A percentile compares a stretch with the other conserved stretches of the same genome.
phyloP scores from a whole-genome alignment of 2,329 filamentous ascomycete species.

The Diaporthe humulicola region DNA sequence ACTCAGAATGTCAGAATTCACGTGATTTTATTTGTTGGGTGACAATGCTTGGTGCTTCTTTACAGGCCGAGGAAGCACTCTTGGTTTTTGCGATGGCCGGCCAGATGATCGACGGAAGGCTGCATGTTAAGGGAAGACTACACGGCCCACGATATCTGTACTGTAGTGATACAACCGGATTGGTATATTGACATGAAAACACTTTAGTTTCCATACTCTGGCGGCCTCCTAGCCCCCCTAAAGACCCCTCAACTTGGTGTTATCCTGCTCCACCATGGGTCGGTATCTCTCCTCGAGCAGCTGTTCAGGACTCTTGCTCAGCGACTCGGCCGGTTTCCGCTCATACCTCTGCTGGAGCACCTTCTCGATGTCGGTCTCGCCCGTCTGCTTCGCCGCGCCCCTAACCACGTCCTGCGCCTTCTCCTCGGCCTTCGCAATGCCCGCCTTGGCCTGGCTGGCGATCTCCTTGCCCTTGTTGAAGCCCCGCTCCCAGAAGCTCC shows the following conservation, averaged over 20 bases:
- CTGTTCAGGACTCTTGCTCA: conserved; percentile 65
- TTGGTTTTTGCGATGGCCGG: neutral
- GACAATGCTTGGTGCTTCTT: neutral
- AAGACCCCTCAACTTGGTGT: conserved; percentile 57
- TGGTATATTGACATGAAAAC: neutral
- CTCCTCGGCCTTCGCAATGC: conserved; percentile 52
- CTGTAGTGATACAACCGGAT: neutral
- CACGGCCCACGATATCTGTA: neutral
- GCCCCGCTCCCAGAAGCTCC: conserved; percentile 55
- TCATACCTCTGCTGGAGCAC: conserved; percentile 66
- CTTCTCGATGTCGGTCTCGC: conserved; percentile 55
- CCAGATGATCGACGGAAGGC: neutral
- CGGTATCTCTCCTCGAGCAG: conserved; percentile 68
- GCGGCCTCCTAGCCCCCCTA: conserved; percentile 31
- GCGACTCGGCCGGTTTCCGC: conserved; percentile 53
- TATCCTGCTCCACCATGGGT: conserved; percentile 60
- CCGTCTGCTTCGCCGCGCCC: conserved; percentile 45
- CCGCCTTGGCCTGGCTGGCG: conserved; percentile 53
- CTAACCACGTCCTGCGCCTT: conserved; percentile 48
- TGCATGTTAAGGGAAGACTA: too few relatives aligned
- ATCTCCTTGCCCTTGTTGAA: conserved; percentile 57
- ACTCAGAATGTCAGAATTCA: too few relatives aligned
- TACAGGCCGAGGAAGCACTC: neutral
- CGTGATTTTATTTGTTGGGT: neutral
- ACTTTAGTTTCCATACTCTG: neutral